Percentiles rank a stretch among this genome's conserved stretches.
These are phyloP conservation scores for Leccinum subgranulosum DNA, from an alignment of 768 basidiomycete species.

Conservation along the genomic window DNA sequence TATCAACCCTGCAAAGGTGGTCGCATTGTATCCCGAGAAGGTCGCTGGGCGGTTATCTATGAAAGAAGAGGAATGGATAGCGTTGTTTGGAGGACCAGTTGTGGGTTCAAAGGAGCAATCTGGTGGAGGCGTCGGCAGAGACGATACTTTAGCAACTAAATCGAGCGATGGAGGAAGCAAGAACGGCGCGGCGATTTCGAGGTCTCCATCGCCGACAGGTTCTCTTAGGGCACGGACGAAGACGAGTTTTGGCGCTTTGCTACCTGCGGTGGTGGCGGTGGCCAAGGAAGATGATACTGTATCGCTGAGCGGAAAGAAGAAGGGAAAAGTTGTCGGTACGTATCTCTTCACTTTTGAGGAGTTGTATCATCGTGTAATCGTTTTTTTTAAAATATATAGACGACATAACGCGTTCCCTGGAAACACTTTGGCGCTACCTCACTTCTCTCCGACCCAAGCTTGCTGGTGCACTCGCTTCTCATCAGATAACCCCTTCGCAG, in stretches of 20 bases:
- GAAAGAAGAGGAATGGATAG: conserved; percentile 70
- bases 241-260: conserved; percentile 53
- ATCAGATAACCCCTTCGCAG: conserved; percentile 66
- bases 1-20: conserved; percentile 89
- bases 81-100: conserved; percentile 75
- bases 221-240: conserved; percentile 52
- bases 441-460: conserved; percentile 89
- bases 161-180: conserved; percentile 26
- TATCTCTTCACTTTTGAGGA: conserved; percentile 24
- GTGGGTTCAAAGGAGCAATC: conserved; percentile 11
- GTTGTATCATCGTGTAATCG: background rate
- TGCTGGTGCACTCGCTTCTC: conserved; percentile 65
- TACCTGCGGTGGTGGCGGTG: conserved; percentile 18
- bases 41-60: conserved; percentile 78
- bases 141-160: conserved; percentile 27
- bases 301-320: conserved; percentile 44
- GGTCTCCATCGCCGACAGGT: conserved; percentile 35
- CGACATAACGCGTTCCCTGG: conserved; percentile 69
- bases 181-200: conserved; percentile 23
- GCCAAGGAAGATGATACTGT: conserved; percentile 63
- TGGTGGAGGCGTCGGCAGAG: conserved; percentile 2
- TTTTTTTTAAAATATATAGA: conserved; percentile 36
- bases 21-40: conserved; percentile 81
- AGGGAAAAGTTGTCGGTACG: conserved; percentile 30
- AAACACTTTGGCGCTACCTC: conserved; percentile 83